phyloP scores from a whole-genome alignment of 371 early-diverging fungal species.

The Batrachochytrium dendrobatidis region DNA sequence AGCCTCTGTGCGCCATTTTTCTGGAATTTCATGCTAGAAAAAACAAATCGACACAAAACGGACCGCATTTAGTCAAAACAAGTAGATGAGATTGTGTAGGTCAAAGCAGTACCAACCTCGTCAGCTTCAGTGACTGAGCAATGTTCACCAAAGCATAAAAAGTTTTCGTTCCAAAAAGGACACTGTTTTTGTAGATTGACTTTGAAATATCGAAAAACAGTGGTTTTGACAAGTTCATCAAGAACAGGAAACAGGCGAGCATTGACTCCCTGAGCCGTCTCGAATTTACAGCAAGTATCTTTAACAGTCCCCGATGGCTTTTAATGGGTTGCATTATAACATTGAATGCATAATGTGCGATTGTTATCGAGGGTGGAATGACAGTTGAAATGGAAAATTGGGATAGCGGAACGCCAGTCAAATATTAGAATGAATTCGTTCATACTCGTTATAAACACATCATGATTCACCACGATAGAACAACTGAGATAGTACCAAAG shows the following conservation, averaged over 20 bases:
- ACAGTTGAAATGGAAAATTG: too few relatives aligned
- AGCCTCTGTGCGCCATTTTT: conserved; percentile 25
- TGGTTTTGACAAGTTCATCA: conserved; percentile 64
- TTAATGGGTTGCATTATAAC: background rate
- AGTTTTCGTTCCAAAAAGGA: conserved; percentile 83
- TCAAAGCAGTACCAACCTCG: conserved; percentile 43
- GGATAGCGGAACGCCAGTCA: too few relatives aligned
- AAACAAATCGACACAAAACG: background rate
- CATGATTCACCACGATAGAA: too few relatives aligned
- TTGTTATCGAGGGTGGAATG: too few relatives aligned
- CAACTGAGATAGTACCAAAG: too few relatives aligned
- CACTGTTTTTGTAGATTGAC: conserved; percentile 87
- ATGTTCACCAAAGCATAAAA: conserved; percentile 73
- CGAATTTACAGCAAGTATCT: conserved; percentile 56
- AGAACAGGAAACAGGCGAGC: conserved; percentile 49
- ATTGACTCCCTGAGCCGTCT: conserved; percentile 67
- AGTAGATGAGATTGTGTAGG: background rate
- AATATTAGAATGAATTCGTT: too few relatives aligned
- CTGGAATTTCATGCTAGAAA: conserved; percentile 36
- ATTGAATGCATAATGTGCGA: too few relatives aligned
- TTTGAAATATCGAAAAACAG: conserved; percentile 85
- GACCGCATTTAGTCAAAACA: background rate
- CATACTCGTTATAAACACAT: too few relatives aligned
- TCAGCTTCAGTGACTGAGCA: conserved; percentile 80
- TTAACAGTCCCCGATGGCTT: background rate